phyloP scores from a whole-genome alignment of 2,329 filamentous ascomycete genomes.

The Fusarium sp. region DNA sequence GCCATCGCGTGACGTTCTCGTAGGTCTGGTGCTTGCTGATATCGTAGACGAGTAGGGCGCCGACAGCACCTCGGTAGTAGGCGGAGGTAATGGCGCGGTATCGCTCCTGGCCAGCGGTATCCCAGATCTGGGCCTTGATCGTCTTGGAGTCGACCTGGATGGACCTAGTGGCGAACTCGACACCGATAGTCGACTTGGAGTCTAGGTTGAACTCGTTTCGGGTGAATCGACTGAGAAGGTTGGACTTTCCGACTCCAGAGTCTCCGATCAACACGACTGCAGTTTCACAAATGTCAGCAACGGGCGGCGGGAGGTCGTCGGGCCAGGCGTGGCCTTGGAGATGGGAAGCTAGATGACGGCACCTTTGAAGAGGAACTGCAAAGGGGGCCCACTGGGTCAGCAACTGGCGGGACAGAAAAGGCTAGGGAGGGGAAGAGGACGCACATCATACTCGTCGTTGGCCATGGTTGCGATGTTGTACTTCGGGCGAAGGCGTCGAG shows the following conservation, averaged over 20 bases:
- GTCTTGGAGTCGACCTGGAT: slow-evolving; percentile 99
- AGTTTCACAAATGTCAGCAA: slow-evolving; percentile 46
- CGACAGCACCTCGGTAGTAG: slow-evolving; percentile 97
- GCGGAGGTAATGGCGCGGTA: slow-evolving; percentile 99
- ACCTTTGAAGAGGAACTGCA: slow-evolving; percentile 99
- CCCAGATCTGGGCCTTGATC: slow-evolving; percentile 99
- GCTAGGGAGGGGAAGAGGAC: slow-evolving; percentile 48
- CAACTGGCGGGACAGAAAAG: slow-evolving; percentile 40
- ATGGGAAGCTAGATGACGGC: slow-evolving; percentile 45
- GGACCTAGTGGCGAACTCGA: slow-evolving; percentile 97
- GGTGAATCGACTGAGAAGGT: slow-evolving; percentile 98
- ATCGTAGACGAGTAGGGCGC: slow-evolving; percentile 97
- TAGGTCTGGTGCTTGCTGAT: slow-evolving; percentile 99
- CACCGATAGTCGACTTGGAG: slow-evolving; percentile 99
- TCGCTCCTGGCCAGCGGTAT: slow-evolving; percentile 97
- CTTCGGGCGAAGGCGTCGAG: slow-evolving; percentile 26
- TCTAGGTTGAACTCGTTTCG: slow-evolving; percentile 99
- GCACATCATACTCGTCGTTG: slow-evolving; percentile 99
- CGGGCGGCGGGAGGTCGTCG: slow-evolving; percentile 21
- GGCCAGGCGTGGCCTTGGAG: slow-evolving; percentile 29
- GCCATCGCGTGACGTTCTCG: slow-evolving; percentile 97
- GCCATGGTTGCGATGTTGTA: slow-evolving; percentile 72
- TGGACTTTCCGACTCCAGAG: slow-evolving; percentile 99
- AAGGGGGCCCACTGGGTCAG: slow-evolving; percentile 47
- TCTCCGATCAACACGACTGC: slow-evolving; percentile 98